Evolutionary conservation across 2,329 filamentous ascomycete genomes (phyloP), one percentile per base, ranked within the genome.

Genomic region (Microcyclospora tardicrescens): DNA sequence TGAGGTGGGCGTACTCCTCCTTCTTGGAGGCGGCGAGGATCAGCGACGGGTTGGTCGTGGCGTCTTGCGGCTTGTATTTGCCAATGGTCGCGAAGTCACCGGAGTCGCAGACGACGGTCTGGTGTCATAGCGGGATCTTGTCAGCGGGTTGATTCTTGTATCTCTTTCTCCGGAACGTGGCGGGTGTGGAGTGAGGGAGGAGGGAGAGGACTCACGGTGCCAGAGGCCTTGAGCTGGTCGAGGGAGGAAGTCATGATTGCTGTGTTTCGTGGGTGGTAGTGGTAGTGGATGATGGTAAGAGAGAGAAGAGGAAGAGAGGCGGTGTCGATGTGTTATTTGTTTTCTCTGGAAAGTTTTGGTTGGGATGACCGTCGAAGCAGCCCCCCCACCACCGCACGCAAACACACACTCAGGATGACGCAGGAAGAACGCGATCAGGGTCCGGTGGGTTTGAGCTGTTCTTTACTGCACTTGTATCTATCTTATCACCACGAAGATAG

Each of bases 41-140:
- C 64, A 98, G 76, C 48, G 91, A 96, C 44, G 91, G 91, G 79
- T 98, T 98, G 72, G 91, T 98, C 65, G 91, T 98, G 61, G 91
- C 91, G 84, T 98, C 91, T 75, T 98, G 87, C 51, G 91, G 91
- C 79, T 94, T 93, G 80, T 98, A 98, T 75, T 96, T 95, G 73
- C 75, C 87, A 66, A 98, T 98, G 66, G 87, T 87, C 78, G 69
- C 64, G 52, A 67, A 65, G 60, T 71, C 81, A 80, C 87, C 91
- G 67, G 89, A 94, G 73, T 96, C 91, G 66, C 83, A 89, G 66
- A 96, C 91, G 61, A 96, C 91, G 50, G 84, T 82, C 85, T 91
- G 61, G 52, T 31, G 33, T 33, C 13, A 37, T 30, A 39, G 33
- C 11, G 36, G 45, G 41, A 43, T 24, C 19, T 24, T 4, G 19